phyloP scores from a whole-genome alignment of 805 yeast genomes.

The Saturnispora besseyi region DNA sequence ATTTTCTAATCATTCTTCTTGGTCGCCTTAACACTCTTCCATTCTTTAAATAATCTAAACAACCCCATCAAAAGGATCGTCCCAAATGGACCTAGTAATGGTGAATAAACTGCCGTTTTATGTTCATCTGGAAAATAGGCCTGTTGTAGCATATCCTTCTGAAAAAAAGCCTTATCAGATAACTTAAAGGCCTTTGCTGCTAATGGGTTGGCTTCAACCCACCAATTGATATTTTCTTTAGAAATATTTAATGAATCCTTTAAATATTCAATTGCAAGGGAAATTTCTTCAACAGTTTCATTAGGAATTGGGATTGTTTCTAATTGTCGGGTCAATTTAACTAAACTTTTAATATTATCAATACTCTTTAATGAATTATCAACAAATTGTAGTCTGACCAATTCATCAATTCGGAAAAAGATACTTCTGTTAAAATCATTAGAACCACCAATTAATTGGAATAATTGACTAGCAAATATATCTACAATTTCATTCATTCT shows the following conservation, averaged over 20 bases:
- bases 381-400: slow-evolving; percentile 49
- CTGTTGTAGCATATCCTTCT: slow-evolving; percentile 91
- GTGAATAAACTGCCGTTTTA: slow-evolving; percentile 87
- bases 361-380: slow-evolving; percentile 54
- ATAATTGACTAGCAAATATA: slow-evolving; percentile 64
- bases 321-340: slow-evolving; percentile 58
- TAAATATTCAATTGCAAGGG: slow-evolving; percentile 34
- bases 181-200: slow-evolving; percentile 47
- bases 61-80: slow-evolving; percentile 52
- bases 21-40: not conserved
- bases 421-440: slow-evolving; percentile 49
- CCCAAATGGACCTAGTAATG: slow-evolving; percentile 76
- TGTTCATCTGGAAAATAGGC: slow-evolving; percentile 94
- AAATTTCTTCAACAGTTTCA: slow-evolving; percentile 52
- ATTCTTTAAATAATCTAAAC: slow-evolving; percentile 37
- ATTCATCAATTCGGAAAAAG: slow-evolving; percentile 52
- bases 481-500: slow-evolving; percentile 39
- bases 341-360: slow-evolving; percentile 64
- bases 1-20: not conserved
- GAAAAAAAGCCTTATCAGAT: slow-evolving; percentile 79
- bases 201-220: slow-evolving; percentile 29
- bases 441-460: slow-evolving; percentile 61
- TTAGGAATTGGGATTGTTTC: slow-evolving; percentile 79
- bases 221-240: slow-evolving; percentile 16
- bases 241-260: slow-evolving; percentile 30